Percentiles rank a stretch among this genome's conserved stretches.
Conservation (phyloP, 805 yeast genomes). For the Hanseniaspora pseudoguilliermondii region DNA sequence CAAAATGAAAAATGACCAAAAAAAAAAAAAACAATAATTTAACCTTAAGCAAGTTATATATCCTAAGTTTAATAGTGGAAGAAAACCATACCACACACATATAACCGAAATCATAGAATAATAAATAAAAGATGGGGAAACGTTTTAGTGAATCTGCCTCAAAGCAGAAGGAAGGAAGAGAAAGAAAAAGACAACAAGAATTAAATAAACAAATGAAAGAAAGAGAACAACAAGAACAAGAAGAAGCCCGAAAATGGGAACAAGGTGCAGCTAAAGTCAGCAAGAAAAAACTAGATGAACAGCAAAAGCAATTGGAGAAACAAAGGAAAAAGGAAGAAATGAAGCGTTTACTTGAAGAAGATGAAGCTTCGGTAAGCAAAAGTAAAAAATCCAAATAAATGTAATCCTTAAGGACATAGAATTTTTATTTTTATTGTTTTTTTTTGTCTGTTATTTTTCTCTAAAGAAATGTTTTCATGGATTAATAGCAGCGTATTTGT, state of each 20-base stretch:
- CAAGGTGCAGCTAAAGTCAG: constrained; percentile 22
- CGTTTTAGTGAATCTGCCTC: constrained; percentile 27
- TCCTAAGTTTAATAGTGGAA: too few relatives aligned
- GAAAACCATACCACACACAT: neutral
- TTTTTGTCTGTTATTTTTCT: neutral
- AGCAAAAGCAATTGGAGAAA: constrained; percentile 24
- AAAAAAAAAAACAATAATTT: too few relatives aligned
- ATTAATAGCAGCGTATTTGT: too few relatives aligned
- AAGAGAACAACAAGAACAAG: constrained; percentile 21
- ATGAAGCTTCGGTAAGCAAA: constrained; percentile 20
- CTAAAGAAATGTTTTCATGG: too few relatives aligned
- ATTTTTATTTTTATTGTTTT: neutral
- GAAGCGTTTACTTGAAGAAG: constrained; percentile 25
- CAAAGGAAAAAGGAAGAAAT: constrained; percentile 23
- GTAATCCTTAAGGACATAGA: neutral
- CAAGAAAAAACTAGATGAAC: constrained; percentile 23
- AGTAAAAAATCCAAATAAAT: constrained; percentile 17
- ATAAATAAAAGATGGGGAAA: constrained; percentile 23
- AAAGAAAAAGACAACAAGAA: constrained; percentile 26
- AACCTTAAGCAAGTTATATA: too few relatives aligned
- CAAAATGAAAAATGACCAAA: too few relatives aligned
- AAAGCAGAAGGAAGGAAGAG: constrained; percentile 27
- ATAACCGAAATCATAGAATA: neutral
- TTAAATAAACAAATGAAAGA: constrained; percentile 21
- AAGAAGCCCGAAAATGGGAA: constrained; percentile 27